Evolutionary conservation across 208 protist species (phyloP).

Genomic region (Trypanosoma melophagium): DNA sequence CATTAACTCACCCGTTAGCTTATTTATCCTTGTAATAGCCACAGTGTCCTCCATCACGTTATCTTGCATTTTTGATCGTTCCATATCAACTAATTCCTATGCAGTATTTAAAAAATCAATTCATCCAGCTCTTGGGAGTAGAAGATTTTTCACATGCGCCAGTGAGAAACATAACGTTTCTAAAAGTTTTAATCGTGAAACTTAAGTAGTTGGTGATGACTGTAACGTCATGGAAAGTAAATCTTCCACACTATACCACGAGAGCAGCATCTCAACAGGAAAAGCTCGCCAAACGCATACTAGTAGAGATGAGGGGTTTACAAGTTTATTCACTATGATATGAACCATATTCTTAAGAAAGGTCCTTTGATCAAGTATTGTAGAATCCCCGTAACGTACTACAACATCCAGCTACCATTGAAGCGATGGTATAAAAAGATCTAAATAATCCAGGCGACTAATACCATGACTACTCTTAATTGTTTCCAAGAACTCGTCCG

Average conservation of each 20-base stretch:
- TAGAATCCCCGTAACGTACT: not conserved
- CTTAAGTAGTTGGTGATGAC: not conserved
- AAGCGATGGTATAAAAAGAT: conserved; percentile 57
- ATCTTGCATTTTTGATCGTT: not conserved
- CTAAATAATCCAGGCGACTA: conserved; percentile 44
- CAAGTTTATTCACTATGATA: not conserved
- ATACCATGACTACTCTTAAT: conserved; percentile 23
- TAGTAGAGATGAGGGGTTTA: not conserved
- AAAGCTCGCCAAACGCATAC: conserved; percentile 5
- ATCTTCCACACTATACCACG: not conserved
- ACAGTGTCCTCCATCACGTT: not conserved
- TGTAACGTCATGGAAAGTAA: not conserved
- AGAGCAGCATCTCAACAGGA: not conserved
- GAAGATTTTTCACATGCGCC: not conserved
- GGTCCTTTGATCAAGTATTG: not conserved
- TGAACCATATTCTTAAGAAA: not conserved
- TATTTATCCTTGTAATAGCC: not conserved
- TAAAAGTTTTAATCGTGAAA: conserved; percentile 14
- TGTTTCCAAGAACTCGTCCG: conserved; percentile 23
- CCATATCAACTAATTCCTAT: not conserved
- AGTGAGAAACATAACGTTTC: not conserved
- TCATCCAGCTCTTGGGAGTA: not conserved
- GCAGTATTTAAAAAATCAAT: conserved; percentile 6
- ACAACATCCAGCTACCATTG: conserved; percentile 73
- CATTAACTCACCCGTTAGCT: not conserved